phyloP scores from a whole-genome alignment of 163 green algal species.

The Chlorella variabilis region DNA sequence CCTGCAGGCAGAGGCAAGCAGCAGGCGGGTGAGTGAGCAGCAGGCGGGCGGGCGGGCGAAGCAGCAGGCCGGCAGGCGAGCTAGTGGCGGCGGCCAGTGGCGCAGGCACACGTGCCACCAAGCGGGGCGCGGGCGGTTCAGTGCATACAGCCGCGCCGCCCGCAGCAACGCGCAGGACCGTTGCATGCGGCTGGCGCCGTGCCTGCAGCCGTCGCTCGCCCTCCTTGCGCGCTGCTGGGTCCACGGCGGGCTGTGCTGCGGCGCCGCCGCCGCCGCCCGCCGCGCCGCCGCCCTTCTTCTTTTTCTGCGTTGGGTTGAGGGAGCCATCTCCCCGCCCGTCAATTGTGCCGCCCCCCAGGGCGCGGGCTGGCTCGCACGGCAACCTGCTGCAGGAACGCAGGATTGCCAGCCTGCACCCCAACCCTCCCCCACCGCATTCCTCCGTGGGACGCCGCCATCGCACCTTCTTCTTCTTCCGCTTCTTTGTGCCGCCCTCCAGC shows the following conservation, averaged over 20 bases:
- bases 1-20: conserved; percentile 25
- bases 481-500: conserved; percentile 3
- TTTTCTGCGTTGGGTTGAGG: neutral
- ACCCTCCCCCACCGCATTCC: neutral
- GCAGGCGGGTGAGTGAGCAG: neutral
- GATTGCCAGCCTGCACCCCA: neutral
- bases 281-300: conserved; percentile 7
- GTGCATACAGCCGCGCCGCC: too few species aligned
- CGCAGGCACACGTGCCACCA: neutral
- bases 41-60: neutral
- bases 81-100: too few species aligned
- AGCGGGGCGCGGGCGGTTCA: too few species aligned
- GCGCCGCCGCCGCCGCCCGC: neutral
- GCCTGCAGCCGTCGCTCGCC: conserved; percentile 20
- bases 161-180: too few species aligned
- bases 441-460: neutral
- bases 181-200: neutral
- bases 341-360: too few species aligned
- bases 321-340: too few species aligned
- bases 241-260: neutral
- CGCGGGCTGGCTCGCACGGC: too few species aligned
- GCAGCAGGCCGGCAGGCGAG: too few species aligned
- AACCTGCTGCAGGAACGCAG: too few species aligned
- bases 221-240: conserved; percentile 23
- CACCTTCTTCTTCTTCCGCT: conserved; percentile 33